These are phyloP conservation scores for Ophiobolus disseminans DNA, from an alignment of 2,329 filamentous ascomycete genomes.

Conservation along the genomic window DNA sequence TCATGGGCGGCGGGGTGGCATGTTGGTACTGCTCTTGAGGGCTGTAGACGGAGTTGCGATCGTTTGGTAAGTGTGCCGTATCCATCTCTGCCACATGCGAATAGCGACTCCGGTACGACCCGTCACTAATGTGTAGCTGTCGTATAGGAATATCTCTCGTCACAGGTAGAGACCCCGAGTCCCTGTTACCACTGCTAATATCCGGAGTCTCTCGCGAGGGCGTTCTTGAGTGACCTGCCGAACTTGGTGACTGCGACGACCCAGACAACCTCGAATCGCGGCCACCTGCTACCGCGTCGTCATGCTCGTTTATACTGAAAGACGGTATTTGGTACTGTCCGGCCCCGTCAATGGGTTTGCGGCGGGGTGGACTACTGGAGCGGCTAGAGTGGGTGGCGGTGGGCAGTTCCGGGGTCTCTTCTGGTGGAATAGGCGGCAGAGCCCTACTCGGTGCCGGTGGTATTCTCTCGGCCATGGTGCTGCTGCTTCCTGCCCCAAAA, in stretches of 20 bases:
- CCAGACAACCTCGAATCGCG: constrained; percentile 45
- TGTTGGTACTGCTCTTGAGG: constrained; percentile 30
- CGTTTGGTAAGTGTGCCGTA: constrained; percentile 33
- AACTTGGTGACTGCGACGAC: constrained; percentile 42
- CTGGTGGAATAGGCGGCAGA: constrained; percentile 36
- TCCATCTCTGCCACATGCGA: constrained; percentile 44
- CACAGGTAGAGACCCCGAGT: constrained; percentile 35
- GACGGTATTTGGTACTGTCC: constrained; percentile 35
- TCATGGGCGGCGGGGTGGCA: constrained; percentile 30
- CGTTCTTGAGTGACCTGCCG: constrained; percentile 44
- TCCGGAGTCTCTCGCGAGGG: constrained; percentile 45
- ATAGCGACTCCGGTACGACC: constrained; percentile 39
- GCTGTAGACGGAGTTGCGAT: constrained; percentile 28
- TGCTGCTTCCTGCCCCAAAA: not conserved
- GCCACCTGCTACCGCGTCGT: constrained; percentile 35
- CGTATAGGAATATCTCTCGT: constrained; percentile 45
- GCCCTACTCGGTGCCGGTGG: constrained; percentile 29
- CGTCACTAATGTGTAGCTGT: constrained; percentile 44
- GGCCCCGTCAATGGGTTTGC: constrained; percentile 30
- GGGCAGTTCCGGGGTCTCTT: constrained; percentile 13
- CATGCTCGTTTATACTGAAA: constrained; percentile 42
- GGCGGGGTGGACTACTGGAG: constrained; percentile 31
- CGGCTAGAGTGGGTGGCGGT: constrained; percentile 23
- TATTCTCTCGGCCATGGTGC: constrained; percentile 36
- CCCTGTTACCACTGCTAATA: constrained; percentile 24